Evolutionary conservation across 176 grass and related monocot genomes (phyloP).

Genomic region (Lolium perenne): DNA sequence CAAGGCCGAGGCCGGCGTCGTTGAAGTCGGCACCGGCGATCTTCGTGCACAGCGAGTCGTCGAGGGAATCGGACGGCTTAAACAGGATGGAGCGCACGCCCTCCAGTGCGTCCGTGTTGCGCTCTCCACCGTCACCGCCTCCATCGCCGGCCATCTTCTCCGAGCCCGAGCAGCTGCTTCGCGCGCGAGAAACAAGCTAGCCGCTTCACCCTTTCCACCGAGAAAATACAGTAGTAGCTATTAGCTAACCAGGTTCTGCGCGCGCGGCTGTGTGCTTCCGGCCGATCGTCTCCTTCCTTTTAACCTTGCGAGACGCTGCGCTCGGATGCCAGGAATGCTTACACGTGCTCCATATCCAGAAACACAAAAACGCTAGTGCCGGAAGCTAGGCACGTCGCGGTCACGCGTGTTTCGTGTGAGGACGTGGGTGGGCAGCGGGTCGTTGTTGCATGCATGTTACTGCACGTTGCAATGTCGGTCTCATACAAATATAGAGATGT

Average conservation of each 20-base stretch:
- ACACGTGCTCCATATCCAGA: background rate
- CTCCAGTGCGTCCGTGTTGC: constrained; percentile 48
- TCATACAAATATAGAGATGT: too few species aligned
- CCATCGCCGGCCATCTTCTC: constrained; percentile 27
- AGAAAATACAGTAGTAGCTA: too few species aligned
- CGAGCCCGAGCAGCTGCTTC: too few species aligned
- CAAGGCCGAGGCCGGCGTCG: constrained; percentile 60
- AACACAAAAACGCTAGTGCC: too few species aligned
- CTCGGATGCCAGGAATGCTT: background rate
- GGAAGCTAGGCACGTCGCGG: too few species aligned
- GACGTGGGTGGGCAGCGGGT: too few species aligned
- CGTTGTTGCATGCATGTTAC: too few species aligned
- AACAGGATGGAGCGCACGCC: constrained; percentile 66
- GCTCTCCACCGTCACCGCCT: background rate
- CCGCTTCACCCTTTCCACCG: too few species aligned
- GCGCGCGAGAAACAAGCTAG: too few species aligned
- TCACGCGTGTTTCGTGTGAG: too few species aligned
- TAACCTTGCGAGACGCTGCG: background rate
- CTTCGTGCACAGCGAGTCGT: constrained; percentile 55
- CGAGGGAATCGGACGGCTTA: constrained; percentile 72
- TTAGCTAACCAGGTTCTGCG: background rate
- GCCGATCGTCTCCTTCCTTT: background rate
- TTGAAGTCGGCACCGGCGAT: constrained; percentile 80
- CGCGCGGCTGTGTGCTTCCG: background rate
- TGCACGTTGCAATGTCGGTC: too few species aligned